Conservation (phyloP, 805 yeast genomes). For the Hanseniaspora lindneri region DNA sequence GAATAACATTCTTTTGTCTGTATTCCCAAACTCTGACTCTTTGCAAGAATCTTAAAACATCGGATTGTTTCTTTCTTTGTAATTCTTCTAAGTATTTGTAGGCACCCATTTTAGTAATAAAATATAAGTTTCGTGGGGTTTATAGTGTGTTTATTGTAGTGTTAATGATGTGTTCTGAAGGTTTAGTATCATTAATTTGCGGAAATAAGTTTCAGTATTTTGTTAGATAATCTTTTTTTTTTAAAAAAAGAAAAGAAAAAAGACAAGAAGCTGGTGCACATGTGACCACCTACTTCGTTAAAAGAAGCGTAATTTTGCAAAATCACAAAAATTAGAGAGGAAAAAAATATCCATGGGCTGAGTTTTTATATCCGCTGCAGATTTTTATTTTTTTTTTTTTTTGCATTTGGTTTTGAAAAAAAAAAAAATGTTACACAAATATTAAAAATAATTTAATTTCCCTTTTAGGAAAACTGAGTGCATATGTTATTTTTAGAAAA, state of each 20-base stretch:
- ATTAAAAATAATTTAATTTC: slow-evolving; percentile 1
- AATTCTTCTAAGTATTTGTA: slow-evolving; percentile 98
- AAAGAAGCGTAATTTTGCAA: no score
- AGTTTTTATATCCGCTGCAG: not conserved
- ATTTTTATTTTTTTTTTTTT: no score
- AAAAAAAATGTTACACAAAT: not conserved
- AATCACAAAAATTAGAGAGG: not conserved
- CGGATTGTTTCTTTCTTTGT: slow-evolving; percentile 99
- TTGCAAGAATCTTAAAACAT: slow-evolving; percentile 95
- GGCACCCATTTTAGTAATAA: slow-evolving; percentile 74
- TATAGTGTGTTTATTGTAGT: no score
- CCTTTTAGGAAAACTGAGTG: not conserved
- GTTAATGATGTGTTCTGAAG: not conserved
- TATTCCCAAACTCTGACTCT: slow-evolving; percentile 99
- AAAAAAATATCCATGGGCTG: not conserved
- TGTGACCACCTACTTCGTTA: no score
- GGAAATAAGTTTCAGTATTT: no score
- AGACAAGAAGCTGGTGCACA: no score
- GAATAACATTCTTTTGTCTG: slow-evolving; percentile 97
- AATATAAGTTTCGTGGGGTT: slow-evolving; percentile 16
- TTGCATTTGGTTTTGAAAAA: no score
- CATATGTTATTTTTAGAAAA: slow-evolving; percentile 6
- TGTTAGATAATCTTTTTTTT: no score
- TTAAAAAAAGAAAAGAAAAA: no score
- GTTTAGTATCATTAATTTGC: no score